Evolutionary conservation across 2,329 filamentous ascomycete genomes (phyloP).

Genomic region (Neocatenulostroma microsporum): DNA sequence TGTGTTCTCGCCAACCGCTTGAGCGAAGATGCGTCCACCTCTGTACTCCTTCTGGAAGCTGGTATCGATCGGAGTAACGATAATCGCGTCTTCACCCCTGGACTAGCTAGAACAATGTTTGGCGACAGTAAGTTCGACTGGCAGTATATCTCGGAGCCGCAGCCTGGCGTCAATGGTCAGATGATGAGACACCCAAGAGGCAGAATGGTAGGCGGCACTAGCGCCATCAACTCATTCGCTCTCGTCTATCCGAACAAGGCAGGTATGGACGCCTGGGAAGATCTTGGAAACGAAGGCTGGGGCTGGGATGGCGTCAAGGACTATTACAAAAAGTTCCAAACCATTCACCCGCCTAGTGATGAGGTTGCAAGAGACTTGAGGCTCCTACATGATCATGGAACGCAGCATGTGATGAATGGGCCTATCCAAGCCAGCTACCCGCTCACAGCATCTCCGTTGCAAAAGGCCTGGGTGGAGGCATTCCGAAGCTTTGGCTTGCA

Average conservation of each 20-base stretch:
- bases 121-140: slow-evolving; percentile 19
- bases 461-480: slow-evolving; percentile 13
- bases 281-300: slow-evolving; percentile 31
- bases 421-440: slow-evolving; percentile 12
- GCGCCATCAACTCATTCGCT: slow-evolving; percentile 31
- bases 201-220: slow-evolving; percentile 32
- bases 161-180: slow-evolving; percentile 12
- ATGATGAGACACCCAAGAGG: slow-evolving; percentile 27
- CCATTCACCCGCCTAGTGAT: slow-evolving; percentile 8
- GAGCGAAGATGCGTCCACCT: slow-evolving; percentile 11
- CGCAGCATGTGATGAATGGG: slow-evolving; percentile 10
- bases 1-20: slow-evolving; percentile 21
- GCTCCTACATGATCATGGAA: no score
- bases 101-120: slow-evolving; percentile 9
- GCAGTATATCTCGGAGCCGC: slow-evolving; percentile 14
- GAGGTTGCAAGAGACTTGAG: no score
- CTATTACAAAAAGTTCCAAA: slow-evolving; percentile 17
- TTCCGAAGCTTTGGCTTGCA: slow-evolving; percentile 12
- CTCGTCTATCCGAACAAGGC: slow-evolving; percentile 18
- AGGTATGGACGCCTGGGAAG: slow-evolving; percentile 30
- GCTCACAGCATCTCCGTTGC: slow-evolving; percentile 4
- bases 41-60: slow-evolving; percentile 21
- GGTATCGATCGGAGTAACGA: slow-evolving; percentile 17
- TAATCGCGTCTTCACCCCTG: slow-evolving; percentile 17
- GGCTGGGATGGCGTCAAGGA: slow-evolving; percentile 28